Conservation (phyloP, 108 stramenopile genomes). For the Skeletonema costatum region DNA sequence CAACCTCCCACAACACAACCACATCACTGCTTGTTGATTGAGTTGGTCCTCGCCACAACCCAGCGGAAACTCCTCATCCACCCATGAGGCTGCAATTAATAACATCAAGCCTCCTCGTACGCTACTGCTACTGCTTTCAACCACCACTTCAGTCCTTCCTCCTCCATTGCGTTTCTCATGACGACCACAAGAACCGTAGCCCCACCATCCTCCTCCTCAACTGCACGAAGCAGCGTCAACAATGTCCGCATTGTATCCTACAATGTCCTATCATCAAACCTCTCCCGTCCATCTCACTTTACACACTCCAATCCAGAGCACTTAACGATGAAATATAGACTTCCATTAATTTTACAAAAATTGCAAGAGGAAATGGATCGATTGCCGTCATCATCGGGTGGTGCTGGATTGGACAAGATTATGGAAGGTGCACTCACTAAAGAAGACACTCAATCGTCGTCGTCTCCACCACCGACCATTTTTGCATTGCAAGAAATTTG, state of each 20-base stretch:
- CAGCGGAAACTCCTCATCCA: too few species aligned
- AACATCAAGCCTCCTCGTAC: background rate
- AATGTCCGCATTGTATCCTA: conserved; percentile 77
- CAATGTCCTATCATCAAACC: conserved; percentile 89
- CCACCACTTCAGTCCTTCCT: background rate
- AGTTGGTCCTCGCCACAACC: too few species aligned
- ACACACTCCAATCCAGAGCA: conserved; percentile 69
- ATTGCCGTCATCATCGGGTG: background rate
- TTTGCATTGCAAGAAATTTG: conserved; percentile 91
- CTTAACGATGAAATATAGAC: conserved; percentile 65
- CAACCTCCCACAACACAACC: too few species aligned
- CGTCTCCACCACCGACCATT: conserved; percentile 35
- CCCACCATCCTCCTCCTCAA: background rate
- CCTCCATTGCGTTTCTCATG: background rate
- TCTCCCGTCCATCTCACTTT: conserved; percentile 71
- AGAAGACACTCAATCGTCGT: background rate
- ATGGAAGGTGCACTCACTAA: background rate
- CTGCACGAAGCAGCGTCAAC: background rate
- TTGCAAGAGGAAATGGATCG: conserved; percentile 70
- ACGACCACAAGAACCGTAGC: background rate
- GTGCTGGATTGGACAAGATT: conserved; percentile 7
- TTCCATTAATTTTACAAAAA: conserved; percentile 69
- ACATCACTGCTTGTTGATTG: too few species aligned
- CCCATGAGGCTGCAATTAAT: background rate
- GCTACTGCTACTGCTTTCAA: background rate